phyloP scores from a whole-genome alignment of 495 filamentous ascomycete species.

The Aspergillus taichungensis region DNA sequence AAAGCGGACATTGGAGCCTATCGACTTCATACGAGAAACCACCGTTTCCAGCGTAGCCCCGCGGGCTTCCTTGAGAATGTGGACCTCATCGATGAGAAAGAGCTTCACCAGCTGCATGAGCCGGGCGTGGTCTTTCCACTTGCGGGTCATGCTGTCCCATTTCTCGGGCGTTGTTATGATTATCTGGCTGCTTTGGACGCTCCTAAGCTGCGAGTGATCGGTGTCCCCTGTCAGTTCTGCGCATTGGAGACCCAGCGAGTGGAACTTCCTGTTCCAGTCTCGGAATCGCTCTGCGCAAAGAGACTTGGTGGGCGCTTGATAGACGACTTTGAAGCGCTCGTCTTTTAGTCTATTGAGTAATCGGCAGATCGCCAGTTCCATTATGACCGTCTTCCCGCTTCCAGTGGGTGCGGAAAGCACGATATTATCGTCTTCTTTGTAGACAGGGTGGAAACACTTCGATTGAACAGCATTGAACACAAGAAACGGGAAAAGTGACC shows the following conservation, averaged over 20 bases:
- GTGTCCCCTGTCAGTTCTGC: slow-evolving; percentile 92
- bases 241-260: slow-evolving; percentile 62
- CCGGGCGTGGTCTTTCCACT: slow-evolving; percentile 84
- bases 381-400: slow-evolving; percentile 84
- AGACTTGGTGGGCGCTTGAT: slow-evolving; percentile 91
- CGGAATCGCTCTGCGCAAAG: slow-evolving; percentile 74
- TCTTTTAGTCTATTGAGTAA: slow-evolving; percentile 52
- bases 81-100: slow-evolving; percentile 94
- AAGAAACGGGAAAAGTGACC: slow-evolving; percentile 67
- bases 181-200: slow-evolving; percentile 74
- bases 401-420: slow-evolving; percentile 88
- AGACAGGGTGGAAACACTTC: slow-evolving; percentile 68
- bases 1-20: slow-evolving; percentile 80
- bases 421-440: slow-evolving; percentile 69
- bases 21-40: slow-evolving; percentile 92
- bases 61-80: slow-evolving; percentile 82
- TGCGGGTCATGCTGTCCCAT: slow-evolving; percentile 95
- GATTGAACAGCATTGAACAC: slow-evolving; percentile 92
- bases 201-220: slow-evolving; percentile 59
- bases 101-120: slow-evolving; percentile 80
- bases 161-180: slow-evolving; percentile 98
- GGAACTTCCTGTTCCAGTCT: slow-evolving; percentile 86
- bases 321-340: slow-evolving; percentile 83
- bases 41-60: slow-evolving; percentile 93
- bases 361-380: slow-evolving; percentile 88